These are phyloP conservation scores for Lactifluus volemus DNA, from an alignment of 768 basidiomycete species.

Conservation along the genomic window DNA sequence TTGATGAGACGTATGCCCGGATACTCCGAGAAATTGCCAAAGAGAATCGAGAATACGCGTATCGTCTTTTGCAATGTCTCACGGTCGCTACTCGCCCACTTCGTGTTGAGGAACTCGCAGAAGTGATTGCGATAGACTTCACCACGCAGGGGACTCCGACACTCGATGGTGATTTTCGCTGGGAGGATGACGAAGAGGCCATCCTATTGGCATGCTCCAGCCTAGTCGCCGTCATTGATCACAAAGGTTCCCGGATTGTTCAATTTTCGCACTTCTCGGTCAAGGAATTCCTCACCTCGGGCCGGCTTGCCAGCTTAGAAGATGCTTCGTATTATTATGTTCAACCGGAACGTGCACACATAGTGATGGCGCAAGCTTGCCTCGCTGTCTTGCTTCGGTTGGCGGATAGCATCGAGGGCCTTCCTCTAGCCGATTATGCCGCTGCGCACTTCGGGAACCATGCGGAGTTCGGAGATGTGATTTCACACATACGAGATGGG, in stretches of 20 bases:
- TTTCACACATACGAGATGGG: not conserved
- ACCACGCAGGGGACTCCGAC: not conserved
- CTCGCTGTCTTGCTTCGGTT: not conserved
- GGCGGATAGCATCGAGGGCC: not conserved
- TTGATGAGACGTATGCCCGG: not conserved
- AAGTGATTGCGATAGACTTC: not conserved
- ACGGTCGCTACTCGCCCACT: not conserved
- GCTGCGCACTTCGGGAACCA: not conserved
- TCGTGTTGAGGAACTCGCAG: not conserved
- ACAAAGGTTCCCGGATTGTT: not conserved
- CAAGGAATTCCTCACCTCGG: not conserved
- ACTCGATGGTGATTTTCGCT: not conserved
- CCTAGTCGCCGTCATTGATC: not conserved
- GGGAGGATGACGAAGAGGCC: not conserved
- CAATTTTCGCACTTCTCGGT: conserved; percentile 3
- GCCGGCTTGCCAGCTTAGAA: not conserved
- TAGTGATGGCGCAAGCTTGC: not conserved
- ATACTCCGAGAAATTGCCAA: not conserved
- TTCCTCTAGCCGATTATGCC: not conserved
- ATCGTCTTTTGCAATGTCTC: not conserved
- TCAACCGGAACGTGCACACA: not conserved
- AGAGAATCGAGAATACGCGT: not conserved
- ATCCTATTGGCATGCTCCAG: not conserved
- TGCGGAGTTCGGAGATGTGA: not conserved
- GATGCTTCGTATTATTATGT: not conserved